A percentile compares a stretch with the other conserved stretches of the same genome.
Evolutionary conservation across 129 eudicot species (phyloP).

Genomic region (Tagetes erecta): DNA sequence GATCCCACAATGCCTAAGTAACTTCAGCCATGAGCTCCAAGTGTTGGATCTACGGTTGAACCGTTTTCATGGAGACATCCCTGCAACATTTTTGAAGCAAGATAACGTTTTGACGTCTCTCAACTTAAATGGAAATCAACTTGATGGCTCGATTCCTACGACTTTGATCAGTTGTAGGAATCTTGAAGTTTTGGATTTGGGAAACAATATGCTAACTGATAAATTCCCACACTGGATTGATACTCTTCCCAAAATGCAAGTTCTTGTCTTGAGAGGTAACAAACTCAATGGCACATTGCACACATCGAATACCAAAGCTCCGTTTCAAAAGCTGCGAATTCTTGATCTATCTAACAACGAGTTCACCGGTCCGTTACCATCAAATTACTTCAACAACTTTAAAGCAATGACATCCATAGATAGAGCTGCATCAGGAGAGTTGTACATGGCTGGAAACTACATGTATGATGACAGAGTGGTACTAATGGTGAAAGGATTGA

Average conservation of each 20-base stretch:
- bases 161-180: slow-evolving; percentile 21
- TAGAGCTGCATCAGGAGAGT: neutral
- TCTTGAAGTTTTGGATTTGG: slow-evolving; percentile 43
- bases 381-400: slow-evolving; percentile 31
- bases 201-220: slow-evolving; percentile 36
- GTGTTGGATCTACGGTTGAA: slow-evolving; percentile 31
- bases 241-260: slow-evolving; percentile 38
- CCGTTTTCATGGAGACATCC: slow-evolving; percentile 26
- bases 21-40: slow-evolving; percentile 19
- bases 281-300: slow-evolving; percentile 31
- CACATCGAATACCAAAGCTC: slow-evolving; percentile 14
- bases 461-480: slow-evolving; percentile 22
- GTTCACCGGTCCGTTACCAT: slow-evolving; percentile 32
- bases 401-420: slow-evolving; percentile 28
- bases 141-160: slow-evolving; percentile 31
- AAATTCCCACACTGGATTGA: slow-evolving; percentile 37
- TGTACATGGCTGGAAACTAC: slow-evolving; percentile 23
- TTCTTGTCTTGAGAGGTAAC: slow-evolving; percentile 42
- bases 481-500: slow-evolving; percentile 33
- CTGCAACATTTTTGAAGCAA: neutral
- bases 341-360: slow-evolving; percentile 41
- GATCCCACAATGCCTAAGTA: slow-evolving; percentile 33
- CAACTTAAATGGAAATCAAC: slow-evolving; percentile 31
- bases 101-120: slow-evolving; percentile 13
- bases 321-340: slow-evolving; percentile 38